Conservation (phyloP, 257 asterid species). For the Salvia splendens region DNA sequence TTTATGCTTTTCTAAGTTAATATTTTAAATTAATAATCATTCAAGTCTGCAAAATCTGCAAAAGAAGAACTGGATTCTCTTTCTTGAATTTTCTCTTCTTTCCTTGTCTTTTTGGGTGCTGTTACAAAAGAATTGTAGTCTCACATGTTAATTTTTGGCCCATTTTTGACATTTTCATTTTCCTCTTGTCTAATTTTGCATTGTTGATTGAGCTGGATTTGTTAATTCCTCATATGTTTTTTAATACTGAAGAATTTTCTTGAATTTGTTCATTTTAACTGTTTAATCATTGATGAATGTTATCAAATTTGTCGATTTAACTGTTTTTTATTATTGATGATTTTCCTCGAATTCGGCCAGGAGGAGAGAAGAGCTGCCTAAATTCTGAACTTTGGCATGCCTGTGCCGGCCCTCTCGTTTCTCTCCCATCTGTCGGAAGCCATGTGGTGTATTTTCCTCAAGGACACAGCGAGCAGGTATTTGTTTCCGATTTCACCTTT, state of each 20-base stretch:
- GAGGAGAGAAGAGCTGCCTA: slow-evolving; percentile 49
- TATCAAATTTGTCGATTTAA: no score
- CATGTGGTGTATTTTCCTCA: slow-evolving; percentile 84
- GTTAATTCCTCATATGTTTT: background rate
- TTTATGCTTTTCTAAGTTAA: background rate
- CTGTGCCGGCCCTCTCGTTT: slow-evolving; percentile 93
- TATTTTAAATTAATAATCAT: background rate
- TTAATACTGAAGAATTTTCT: no score
- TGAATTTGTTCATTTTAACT: no score
- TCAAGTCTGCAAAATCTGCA: slow-evolving; percentile 25
- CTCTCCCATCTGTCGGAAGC: slow-evolving; percentile 76
- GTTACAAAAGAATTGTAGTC: background rate
- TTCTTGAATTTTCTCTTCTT: slow-evolving; percentile 20
- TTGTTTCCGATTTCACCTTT: background rate
- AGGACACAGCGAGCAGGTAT: slow-evolving; percentile 82
- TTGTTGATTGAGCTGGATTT: background rate
- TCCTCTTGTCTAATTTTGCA: background rate
- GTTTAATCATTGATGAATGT: no score
- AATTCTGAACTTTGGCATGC: slow-evolving; percentile 95
- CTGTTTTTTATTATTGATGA: background rate
- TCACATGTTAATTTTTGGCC: slow-evolving; percentile 7
- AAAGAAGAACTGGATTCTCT: slow-evolving; percentile 22
- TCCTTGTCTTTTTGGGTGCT: slow-evolving; percentile 1
- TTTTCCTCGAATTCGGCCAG: slow-evolving; percentile 29
- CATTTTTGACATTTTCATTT: background rate